phyloP scores from a whole-genome alignment of 495 filamentous ascomycete genomes.

The Penicillium steckii region DNA sequence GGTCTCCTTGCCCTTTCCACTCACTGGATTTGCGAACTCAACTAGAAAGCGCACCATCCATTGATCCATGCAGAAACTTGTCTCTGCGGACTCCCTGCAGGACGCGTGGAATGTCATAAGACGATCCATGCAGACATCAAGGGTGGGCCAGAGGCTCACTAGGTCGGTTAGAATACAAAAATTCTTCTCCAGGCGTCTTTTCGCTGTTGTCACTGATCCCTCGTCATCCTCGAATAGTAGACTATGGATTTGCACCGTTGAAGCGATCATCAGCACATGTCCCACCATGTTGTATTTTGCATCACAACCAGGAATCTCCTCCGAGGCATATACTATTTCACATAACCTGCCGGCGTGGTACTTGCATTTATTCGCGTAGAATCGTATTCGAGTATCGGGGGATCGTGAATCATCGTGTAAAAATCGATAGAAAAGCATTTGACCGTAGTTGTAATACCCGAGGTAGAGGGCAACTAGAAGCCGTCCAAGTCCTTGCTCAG shows the following conservation, averaged over 20 bases:
- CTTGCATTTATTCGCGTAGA: conserved; percentile 37
- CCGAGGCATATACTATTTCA: conserved; percentile 34
- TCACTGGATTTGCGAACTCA: conserved; percentile 25
- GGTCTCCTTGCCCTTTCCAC: not conserved
- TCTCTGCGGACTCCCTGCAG: conserved; percentile 29
- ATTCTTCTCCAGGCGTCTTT: conserved; percentile 34
- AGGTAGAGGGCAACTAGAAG: conserved; percentile 40
- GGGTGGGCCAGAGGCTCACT: conserved; percentile 33
- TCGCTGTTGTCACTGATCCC: conserved; percentile 19
- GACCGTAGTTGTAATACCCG: conserved; percentile 43
- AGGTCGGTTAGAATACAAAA: conserved; percentile 37
- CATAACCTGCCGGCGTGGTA: conserved; percentile 30
- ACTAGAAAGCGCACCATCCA: conserved; percentile 43
- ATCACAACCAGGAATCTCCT: conserved; percentile 29
- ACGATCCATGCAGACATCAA: conserved; percentile 32
- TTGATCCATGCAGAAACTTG: conserved; percentile 34
- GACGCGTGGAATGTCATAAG: conserved; percentile 38
- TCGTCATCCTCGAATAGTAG: conserved; percentile 31
- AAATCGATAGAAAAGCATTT: conserved; percentile 44
- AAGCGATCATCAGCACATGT: conserved; percentile 41
- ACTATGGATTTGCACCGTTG: conserved; percentile 42
- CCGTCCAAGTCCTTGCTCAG: conserved; percentile 33
- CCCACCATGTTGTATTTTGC: conserved; percentile 41
- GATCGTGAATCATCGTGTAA: conserved; percentile 25
- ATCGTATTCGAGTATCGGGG: conserved; percentile 6